Conservation (phyloP, 176 grass and related monocot genomes). For the Hordeum marinum region DNA sequence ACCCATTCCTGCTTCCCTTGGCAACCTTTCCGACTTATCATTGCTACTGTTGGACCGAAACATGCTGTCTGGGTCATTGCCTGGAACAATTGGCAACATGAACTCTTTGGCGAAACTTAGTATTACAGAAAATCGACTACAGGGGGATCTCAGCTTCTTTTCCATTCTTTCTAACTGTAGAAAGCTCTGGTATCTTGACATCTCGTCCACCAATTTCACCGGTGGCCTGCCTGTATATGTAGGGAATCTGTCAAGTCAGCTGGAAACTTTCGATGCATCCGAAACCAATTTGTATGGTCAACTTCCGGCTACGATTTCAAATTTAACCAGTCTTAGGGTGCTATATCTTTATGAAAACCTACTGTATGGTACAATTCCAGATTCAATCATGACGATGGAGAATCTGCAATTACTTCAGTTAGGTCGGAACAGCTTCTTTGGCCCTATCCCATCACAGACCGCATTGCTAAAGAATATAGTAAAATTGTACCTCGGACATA, state of each 20-base stretch:
- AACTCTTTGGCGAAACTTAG: not conserved
- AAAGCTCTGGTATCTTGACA: not conserved
- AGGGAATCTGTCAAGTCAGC: not conserved
- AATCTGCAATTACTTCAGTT: not conserved
- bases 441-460: not conserved
- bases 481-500: not conserved
- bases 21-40: not conserved
- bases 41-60: not conserved
- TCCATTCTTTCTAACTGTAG: not conserved
- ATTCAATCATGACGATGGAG: not conserved
- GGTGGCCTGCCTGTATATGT: not conserved
- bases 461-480: not conserved
- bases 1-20: not conserved
- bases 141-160: not conserved
- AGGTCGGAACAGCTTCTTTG: not conserved
- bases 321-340: not conserved
- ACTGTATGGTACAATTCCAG: not conserved
- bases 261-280: not conserved
- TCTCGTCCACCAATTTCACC: not conserved
- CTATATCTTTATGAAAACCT: not conserved
- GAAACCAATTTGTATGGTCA: not conserved
- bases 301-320: not conserved
- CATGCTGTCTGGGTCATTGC: not conserved
- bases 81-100: not conserved
- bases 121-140: not conserved